Conservation (phyloP, 306 rosid genomes). For the Begonia loranthoides region DNA sequence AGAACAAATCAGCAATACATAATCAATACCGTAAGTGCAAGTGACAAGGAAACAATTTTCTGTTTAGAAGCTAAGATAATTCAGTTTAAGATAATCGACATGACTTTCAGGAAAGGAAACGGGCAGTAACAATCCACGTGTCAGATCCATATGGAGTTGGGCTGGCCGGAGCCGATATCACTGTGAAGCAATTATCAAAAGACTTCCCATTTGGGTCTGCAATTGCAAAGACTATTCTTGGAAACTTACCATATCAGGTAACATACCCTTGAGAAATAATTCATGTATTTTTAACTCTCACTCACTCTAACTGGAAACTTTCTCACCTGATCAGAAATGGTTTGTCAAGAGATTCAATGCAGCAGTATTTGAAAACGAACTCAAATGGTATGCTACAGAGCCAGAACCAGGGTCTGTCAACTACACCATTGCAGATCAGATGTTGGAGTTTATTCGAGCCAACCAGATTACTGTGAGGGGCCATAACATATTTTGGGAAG, state of each 20-base stretch:
- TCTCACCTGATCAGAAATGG: slow-evolving; percentile 39
- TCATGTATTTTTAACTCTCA: no score
- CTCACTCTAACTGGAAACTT: background rate
- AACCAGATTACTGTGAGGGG: slow-evolving; percentile 66
- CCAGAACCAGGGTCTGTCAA: slow-evolving; percentile 51
- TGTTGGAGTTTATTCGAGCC: slow-evolving; percentile 57
- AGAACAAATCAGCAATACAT: slow-evolving; percentile 47
- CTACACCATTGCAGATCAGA: slow-evolving; percentile 53
- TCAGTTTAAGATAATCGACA: background rate
- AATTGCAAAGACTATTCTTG: slow-evolving; percentile 63
- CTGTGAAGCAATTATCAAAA: slow-evolving; percentile 42
- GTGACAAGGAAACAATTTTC: background rate
- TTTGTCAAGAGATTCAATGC: slow-evolving; percentile 47
- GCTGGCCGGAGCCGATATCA: slow-evolving; percentile 41
- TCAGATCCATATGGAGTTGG: slow-evolving; percentile 40
- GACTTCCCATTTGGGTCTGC: slow-evolving; percentile 93
- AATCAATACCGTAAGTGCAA: slow-evolving; percentile 42
- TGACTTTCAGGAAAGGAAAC: slow-evolving; percentile 52
- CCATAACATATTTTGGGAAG: slow-evolving; percentile 95
- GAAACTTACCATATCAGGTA: slow-evolving; percentile 77
- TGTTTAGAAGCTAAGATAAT: background rate
- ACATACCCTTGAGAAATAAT: background rate
- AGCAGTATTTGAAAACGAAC: slow-evolving; percentile 82
- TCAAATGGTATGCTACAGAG: slow-evolving; percentile 92
- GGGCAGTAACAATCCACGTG: slow-evolving; percentile 63